Base-by-base conservation (phyloP, 345 rosid species). In the Pseudoturritis turrita region DNA sequence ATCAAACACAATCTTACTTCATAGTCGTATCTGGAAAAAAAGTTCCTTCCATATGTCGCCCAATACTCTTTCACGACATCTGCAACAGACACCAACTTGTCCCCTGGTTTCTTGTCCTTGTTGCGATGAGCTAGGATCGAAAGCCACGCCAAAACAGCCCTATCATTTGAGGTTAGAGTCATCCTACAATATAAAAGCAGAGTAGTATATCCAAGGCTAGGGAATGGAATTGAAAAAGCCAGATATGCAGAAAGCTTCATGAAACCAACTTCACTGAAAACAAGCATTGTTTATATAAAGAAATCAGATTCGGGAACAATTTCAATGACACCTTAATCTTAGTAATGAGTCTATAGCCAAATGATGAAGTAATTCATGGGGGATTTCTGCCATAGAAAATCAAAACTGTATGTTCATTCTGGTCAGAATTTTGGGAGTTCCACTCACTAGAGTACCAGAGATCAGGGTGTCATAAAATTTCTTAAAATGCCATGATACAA, bases 91-190 rank as follows among this genome's bases (percentile, higher is more conserved):
- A 87, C 76, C 78, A 95, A 80, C 70, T 86, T 84, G 51, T 91
- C 96, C 76, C 88, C 96, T 19, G 83, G 84, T 81, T 86, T 81
- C 79, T 77, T 88, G 80, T 87, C 93, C 76, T 84, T 87, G 87
- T 91, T 91, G 80, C 67, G 81, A 78, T 83, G 74, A 17, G 97
- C 97, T 43, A 95, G 77, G 70, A 91, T 89, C 6, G 99, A 88
- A 59, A 91, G 93, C 97, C 96, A 95, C 36, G 97, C 96, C 68
- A 91, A 80, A 21, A 91, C 92, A 77, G 99, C 95, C 99, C 97
- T 89, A 84, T 71, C 26, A 78, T 56, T 69, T 47, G 26, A 61
- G 72, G 58, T 62, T 54, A 25, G n/a, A 62, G 23, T 37, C 59
- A 44, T 54, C 19, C 12, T 14, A 62, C 29, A 45, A 4, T 35